Base-by-base conservation (phyloP, 768 basidiomycete species). In the Russula abietina region DNA sequence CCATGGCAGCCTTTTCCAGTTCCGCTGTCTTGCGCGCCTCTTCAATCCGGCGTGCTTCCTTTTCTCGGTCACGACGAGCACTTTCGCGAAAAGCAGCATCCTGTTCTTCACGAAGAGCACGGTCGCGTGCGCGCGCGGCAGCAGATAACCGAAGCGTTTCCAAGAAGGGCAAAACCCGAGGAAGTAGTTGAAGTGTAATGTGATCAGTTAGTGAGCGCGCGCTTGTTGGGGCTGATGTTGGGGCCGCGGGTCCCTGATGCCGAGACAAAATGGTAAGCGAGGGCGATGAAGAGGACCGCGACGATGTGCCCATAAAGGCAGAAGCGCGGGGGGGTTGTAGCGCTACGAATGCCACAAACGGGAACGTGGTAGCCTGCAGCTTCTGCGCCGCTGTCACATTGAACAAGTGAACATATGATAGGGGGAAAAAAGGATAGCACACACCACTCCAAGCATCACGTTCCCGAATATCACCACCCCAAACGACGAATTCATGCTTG, bases 381-480 rank as follows among this genome's bases (percentile, higher is more conserved):
- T 89, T 91, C 70, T 88, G 83, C 14, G 85, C 77, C 32, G 76
- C 89, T 78, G 75, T n/a, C 17, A 65, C 45, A 48, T 36, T 14
- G 53, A 64, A 43, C 55, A 30, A n/a, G 32, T 38, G 55, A 51
- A 51, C 8, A 38, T 16, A 11, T 54, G n/a, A 28, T 36, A 1
- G 14, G 1, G 0, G 33, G 56, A 26, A 22, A n/a, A 62, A 41
- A 24, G 56, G 71, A 22, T 22, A 43, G 9, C 19, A 56, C 75
- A 50, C 50, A 87, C 86, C 83, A 71, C 85, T 83, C 82, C 93
- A 93, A 5, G 91, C 84, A 65, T 96, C 92, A 39, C 79, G 79
- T 68, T 90, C 88, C 38, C 87, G 80, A 9, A 97, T 83, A 70
- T 98, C 95, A 17, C 92, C 95, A 3, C 89, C 96, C 96, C 95